These are phyloP conservation scores for Oryza punctata DNA, from an alignment of 176 grass and related monocot genomes.

Conservation along the genomic window DNA sequence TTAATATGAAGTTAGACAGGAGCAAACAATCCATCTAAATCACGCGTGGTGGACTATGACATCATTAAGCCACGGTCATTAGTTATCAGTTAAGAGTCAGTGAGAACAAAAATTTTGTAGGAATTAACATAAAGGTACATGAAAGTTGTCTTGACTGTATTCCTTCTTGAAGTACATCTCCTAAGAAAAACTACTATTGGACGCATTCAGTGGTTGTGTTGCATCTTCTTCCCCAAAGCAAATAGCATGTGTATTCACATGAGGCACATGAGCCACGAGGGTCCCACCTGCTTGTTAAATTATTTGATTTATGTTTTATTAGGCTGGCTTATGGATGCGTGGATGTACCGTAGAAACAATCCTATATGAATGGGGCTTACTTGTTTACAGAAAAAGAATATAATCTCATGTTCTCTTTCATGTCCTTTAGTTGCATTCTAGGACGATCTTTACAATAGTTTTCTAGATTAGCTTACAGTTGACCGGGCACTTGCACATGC, in stretches of 20 bases:
- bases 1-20: background rate
- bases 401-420: background rate
- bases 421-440: constrained; percentile 17
- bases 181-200: background rate
- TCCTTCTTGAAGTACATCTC: background rate
- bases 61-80: constrained; percentile 21
- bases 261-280: background rate
- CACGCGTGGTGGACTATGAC: background rate
- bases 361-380: background rate
- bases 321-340: constrained; percentile 3
- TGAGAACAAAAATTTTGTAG: background rate
- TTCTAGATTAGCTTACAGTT: constrained; percentile 1
- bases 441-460: background rate
- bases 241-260: background rate
- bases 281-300: background rate
- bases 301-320: background rate
- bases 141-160: background rate
- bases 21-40: constrained; percentile 11
- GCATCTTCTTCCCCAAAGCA: background rate
- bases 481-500: background rate
- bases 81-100: background rate
- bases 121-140: background rate
- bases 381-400: constrained; percentile 10
- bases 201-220: background rate
- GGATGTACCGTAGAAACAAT: background rate